phyloP scores from a whole-genome alignment of 495 filamentous ascomycete species.

The Penicillium coprophilum region DNA sequence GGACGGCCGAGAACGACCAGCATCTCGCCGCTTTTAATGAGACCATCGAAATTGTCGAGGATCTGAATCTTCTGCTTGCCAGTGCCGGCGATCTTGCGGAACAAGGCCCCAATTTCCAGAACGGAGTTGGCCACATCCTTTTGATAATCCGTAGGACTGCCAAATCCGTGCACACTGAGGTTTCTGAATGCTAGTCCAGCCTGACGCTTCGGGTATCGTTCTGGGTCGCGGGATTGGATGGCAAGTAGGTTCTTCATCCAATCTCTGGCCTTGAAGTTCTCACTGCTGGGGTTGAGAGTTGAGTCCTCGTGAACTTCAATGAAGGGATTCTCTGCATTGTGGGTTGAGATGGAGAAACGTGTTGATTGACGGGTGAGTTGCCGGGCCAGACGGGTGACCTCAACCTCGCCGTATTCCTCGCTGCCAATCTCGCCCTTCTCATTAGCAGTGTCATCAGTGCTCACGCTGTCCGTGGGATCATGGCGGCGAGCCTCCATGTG shows the following conservation, averaged over 20 bases:
- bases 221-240: constrained; percentile 48
- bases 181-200: constrained; percentile 56
- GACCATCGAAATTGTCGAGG: constrained; percentile 68
- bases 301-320: constrained; percentile 42
- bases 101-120: constrained; percentile 52
- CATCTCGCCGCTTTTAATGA: constrained; percentile 76
- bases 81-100: constrained; percentile 43
- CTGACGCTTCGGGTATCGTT: constrained; percentile 43
- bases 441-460: constrained; percentile 36
- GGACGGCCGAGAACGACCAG: constrained; percentile 76
- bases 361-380: constrained; percentile 50
- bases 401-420: constrained; percentile 37
- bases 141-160: constrained; percentile 75
- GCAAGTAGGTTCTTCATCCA: constrained; percentile 55
- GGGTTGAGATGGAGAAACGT: constrained; percentile 27
- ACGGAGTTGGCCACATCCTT: constrained; percentile 73
- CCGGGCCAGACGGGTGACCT: constrained; percentile 47
- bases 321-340: constrained; percentile 47
- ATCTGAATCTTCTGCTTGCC: constrained; percentile 65
- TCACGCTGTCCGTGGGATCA: constrained; percentile 23
- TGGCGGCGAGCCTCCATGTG: constrained; percentile 22
- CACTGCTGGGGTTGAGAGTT: constrained; percentile 45
- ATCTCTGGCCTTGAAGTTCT: constrained; percentile 49
- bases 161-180: constrained; percentile 75
- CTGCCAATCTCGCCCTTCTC: constrained; percentile 19